Evolutionary conservation across 2,329 filamentous ascomycete species (phyloP), one percentile per base, ranked within the genome.

Genomic region (Aaosphaeria pasadenensis): DNA sequence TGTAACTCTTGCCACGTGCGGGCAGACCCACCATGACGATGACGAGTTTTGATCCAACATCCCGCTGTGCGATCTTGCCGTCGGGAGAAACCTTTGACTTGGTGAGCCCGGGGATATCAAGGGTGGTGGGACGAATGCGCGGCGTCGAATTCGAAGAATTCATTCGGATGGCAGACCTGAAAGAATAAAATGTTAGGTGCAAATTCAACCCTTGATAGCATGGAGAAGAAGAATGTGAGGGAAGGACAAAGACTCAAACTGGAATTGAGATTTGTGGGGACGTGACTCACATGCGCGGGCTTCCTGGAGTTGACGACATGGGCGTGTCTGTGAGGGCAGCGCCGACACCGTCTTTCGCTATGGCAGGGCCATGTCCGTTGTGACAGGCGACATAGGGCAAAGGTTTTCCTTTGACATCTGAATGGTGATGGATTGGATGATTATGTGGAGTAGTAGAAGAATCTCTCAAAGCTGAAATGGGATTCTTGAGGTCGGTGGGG

Each of bases 21-120:
- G 94, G 94, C 60, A 99, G 76, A 54, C 94, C 94, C 51, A 99
- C 94, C 94, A 99, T 99, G 69, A 99, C 85, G 62, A 99, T 95
- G 66, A 97, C 90, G 53, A 99, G 79, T 77, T 99, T 99, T 38
- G 94, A 88, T 43, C 91, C 94, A 43, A 99, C 88, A 79, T 99
- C 94, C 64, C 92, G 83, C 66, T 92, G 86, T 47, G 94, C 87
- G 59, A 99, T 99, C 62, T 89, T 85, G 57, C 94, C 94, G 71
- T 99, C 94, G 6, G 94, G 94, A 1, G 94, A 99, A 43, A 95
- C 90, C 65, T 90, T 90, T 51, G 92, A 97, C 64, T 91, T 88
- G 50, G 94, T 99, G 77, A 99, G 85, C 56, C 94, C 94, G 48
- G 94, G 94, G 51, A 99, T 96, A 70, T 96, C 95, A 62, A 97